phyloP scores from a whole-genome alignment of 306 rosid species.

The Delonix regia region DNA sequence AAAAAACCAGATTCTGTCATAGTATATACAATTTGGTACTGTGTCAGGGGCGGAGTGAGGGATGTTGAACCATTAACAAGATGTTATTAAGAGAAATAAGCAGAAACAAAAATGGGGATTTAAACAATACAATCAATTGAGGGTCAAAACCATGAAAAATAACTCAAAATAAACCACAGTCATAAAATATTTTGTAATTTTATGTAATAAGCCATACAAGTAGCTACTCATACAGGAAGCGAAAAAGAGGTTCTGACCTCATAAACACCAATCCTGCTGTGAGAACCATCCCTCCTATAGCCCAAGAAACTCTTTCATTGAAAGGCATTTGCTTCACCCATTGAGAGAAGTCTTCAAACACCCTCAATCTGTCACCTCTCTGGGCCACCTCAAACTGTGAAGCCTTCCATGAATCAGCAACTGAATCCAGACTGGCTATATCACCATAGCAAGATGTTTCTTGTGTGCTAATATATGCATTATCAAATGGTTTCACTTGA shows the following conservation, averaged over 20 bases:
- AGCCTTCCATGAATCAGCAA: conserved; percentile 80
- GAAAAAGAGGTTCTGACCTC: conserved; percentile 55
- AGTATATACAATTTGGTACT: neutral
- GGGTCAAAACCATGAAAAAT: neutral
- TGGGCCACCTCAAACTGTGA: conserved; percentile 46
- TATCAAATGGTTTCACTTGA: conserved; percentile 55
- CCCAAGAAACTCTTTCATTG: conserved; percentile 85
- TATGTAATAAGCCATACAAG: conserved; percentile 10
- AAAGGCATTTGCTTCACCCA: conserved; percentile 66
- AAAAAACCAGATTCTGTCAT: neutral
- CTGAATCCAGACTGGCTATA: conserved; percentile 68
- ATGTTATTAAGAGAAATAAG: neutral
- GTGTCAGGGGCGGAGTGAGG: neutral
- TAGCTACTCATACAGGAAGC: conserved; percentile 24
- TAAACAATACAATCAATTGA: conserved; percentile 1
- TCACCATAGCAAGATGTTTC: conserved; percentile 81
- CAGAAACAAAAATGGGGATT: conserved; percentile 1
- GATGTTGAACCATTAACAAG: neutral
- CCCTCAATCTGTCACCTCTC: conserved; percentile 42
- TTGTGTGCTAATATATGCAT: conserved; percentile 34
- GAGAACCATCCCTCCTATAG: conserved; percentile 92
- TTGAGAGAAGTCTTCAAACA: conserved; percentile 62
- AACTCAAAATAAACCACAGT: neutral
- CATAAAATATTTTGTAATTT: neutral
- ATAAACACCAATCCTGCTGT: conserved; percentile 78